These are phyloP conservation scores for Cordyceps tenuipes DNA, from an alignment of 2,329 filamentous ascomycete species.

Conservation along the genomic window DNA sequence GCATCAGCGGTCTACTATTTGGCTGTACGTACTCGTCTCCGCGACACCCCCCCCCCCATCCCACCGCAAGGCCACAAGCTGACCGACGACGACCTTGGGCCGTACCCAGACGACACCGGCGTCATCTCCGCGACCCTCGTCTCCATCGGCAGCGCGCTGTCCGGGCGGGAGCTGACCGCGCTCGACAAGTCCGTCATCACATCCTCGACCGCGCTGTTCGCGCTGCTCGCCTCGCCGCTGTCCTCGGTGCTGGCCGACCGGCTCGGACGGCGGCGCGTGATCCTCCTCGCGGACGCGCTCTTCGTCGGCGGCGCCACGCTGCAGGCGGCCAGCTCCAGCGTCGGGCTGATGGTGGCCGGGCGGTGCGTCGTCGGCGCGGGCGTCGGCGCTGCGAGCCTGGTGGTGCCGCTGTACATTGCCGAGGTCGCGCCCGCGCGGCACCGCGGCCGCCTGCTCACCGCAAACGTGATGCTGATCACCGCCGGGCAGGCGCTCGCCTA, in stretches of 20 bases:
- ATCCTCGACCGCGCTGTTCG: constrained; percentile 59
- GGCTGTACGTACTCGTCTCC: constrained; percentile 44
- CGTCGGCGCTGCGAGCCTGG: constrained; percentile 70
- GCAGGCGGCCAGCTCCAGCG: constrained; percentile 51
- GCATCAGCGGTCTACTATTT: constrained; percentile 60
- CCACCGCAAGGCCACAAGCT: background rate
- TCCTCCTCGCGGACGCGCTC: constrained; percentile 55
- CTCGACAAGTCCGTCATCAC: constrained; percentile 65
- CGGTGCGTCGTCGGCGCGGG: constrained; percentile 62
- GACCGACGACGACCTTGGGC: background rate
- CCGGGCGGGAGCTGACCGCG: constrained; percentile 46
- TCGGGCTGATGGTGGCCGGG: constrained; percentile 58
- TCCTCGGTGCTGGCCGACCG: constrained; percentile 56
- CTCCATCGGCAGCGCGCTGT: constrained; percentile 53
- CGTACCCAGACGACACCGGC: constrained; percentile 50
- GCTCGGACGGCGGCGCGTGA: constrained; percentile 53
- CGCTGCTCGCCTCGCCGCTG: constrained; percentile 54
- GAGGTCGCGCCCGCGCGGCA: constrained; percentile 72
- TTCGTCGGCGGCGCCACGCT: constrained; percentile 60
- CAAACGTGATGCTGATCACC: constrained; percentile 77
- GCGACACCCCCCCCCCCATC: too few species aligned
- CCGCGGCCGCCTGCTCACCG: constrained; percentile 71
- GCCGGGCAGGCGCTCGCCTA: constrained; percentile 86
- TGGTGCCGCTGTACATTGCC: constrained; percentile 80
- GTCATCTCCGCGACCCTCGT: constrained; percentile 62